phyloP scores from a whole-genome alignment of 257 asterid genomes.

The Ilex aquifolium region DNA sequence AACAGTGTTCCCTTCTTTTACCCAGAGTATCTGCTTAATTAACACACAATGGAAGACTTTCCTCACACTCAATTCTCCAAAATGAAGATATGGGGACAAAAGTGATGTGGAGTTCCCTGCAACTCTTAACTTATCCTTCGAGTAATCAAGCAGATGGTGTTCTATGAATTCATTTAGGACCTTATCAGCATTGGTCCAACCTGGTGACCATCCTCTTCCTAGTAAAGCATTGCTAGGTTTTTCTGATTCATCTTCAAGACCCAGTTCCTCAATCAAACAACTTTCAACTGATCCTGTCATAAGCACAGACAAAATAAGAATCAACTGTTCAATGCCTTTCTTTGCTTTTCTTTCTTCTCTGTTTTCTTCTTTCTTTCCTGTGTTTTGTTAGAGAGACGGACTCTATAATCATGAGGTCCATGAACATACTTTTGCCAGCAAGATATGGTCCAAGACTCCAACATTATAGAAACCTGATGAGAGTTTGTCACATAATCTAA shows the following conservation, averaged over 20 bases:
- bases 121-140: slow-evolving; percentile 53
- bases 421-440: neutral
- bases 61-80: slow-evolving; percentile 73
- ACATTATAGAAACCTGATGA: too few species aligned
- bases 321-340: neutral
- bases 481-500: too few species aligned
- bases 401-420: too few species aligned
- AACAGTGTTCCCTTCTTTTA: slow-evolving; percentile 41
- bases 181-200: slow-evolving; percentile 83
- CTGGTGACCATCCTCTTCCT: slow-evolving; percentile 87
- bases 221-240: slow-evolving; percentile 80
- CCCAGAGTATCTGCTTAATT: slow-evolving; percentile 63
- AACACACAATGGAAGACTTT: slow-evolving; percentile 54
- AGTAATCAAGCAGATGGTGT: slow-evolving; percentile 56
- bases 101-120: slow-evolving; percentile 77
- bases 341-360: neutral
- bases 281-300: slow-evolving; percentile 40
- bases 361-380: neutral
- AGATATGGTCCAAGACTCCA: neutral
- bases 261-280: slow-evolving; percentile 53
- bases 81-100: slow-evolving; percentile 78
- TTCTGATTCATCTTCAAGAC: slow-evolving; percentile 79
- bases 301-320: neutral
- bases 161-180: slow-evolving; percentile 59
- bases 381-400: neutral